phyloP scores from a whole-genome alignment of 1,284 basidiomycete genomes.

The Rhizoctonia solani region DNA sequence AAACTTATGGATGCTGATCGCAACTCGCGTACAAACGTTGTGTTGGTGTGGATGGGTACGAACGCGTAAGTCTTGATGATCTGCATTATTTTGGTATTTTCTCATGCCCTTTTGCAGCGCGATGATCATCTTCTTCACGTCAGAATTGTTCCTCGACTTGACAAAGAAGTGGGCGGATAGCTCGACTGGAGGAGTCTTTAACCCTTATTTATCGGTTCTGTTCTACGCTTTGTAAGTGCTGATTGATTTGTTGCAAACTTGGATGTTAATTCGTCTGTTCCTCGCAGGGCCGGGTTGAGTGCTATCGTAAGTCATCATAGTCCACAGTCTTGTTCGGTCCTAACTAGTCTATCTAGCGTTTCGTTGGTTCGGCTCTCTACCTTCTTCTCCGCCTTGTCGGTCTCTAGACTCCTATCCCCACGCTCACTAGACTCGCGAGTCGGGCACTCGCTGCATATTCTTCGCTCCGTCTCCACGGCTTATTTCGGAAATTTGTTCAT shows the following conservation, averaged over 20 bases:
- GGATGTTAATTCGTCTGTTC: slow-evolving; percentile 12
- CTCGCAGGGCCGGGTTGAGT: slow-evolving; percentile 69
- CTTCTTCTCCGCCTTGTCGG: slow-evolving; percentile 75
- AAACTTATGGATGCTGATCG: slow-evolving; percentile 87
- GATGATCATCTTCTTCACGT: slow-evolving; percentile 84
- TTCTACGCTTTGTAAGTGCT: slow-evolving; percentile 75
- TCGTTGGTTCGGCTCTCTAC: slow-evolving; percentile 76
- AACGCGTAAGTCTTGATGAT: slow-evolving; percentile 63
- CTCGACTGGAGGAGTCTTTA: slow-evolving; percentile 55
- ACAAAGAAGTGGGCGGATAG: slow-evolving; percentile 25
- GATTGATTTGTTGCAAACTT: neutral
- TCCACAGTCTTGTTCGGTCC: neutral
- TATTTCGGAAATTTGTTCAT: too few species aligned
- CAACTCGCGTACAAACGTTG: slow-evolving; percentile 82
- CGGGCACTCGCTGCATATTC: too few species aligned
- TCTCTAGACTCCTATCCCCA: too few species aligned
- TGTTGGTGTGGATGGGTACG: slow-evolving; percentile 81
- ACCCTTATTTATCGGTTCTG: slow-evolving; percentile 82
- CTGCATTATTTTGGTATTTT: slow-evolving; percentile 32
- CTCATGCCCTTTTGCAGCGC: slow-evolving; percentile 50
- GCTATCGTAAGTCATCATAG: slow-evolving; percentile 50
- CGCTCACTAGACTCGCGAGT: too few species aligned
- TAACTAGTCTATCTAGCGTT: slow-evolving; percentile 52
- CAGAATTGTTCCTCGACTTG: slow-evolving; percentile 63
- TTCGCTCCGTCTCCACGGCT: too few species aligned